Conservation (phyloP, 1,284 basidiomycete species). For the Ustanciosporium gigantosporum region DNA sequence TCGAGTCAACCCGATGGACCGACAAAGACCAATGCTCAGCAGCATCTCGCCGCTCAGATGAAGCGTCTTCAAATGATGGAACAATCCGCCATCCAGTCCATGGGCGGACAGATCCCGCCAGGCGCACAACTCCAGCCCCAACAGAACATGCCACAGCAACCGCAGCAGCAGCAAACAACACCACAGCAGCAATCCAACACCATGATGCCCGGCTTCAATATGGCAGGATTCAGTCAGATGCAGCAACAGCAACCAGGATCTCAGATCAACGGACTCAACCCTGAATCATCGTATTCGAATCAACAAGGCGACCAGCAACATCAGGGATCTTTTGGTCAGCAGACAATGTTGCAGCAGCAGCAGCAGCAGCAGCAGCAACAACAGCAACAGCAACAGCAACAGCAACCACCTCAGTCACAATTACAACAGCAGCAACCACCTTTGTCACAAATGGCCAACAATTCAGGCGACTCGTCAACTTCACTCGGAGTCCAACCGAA, state of each 20-base stretch:
- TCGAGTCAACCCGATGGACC: constrained; percentile 46
- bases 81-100: constrained; percentile 25
- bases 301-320: constrained; percentile 11
- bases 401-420: constrained; percentile 9
- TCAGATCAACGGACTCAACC: neutral
- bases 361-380: constrained; percentile 9
- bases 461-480: neutral
- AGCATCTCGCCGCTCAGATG: constrained; percentile 48
- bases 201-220: neutral
- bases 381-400: constrained; percentile 2
- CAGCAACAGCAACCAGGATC: constrained; percentile 4
- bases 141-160: constrained; percentile 18
- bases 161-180: constrained; percentile 8
- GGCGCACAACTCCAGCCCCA: constrained; percentile 24
- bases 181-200: neutral
- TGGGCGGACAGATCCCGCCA: constrained; percentile 32
- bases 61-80: constrained; percentile 45
- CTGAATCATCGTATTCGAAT: neutral
- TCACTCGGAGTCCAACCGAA: neutral
- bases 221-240: neutral
- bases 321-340: constrained; percentile 5
- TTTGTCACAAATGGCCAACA: constrained; percentile 9
- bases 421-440: constrained; percentile 9
- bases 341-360: constrained; percentile 12
- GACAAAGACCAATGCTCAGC: constrained; percentile 44